Conservation (phyloP, 495 filamentous ascomycete species). For the Aeminium ludgeri region DNA sequence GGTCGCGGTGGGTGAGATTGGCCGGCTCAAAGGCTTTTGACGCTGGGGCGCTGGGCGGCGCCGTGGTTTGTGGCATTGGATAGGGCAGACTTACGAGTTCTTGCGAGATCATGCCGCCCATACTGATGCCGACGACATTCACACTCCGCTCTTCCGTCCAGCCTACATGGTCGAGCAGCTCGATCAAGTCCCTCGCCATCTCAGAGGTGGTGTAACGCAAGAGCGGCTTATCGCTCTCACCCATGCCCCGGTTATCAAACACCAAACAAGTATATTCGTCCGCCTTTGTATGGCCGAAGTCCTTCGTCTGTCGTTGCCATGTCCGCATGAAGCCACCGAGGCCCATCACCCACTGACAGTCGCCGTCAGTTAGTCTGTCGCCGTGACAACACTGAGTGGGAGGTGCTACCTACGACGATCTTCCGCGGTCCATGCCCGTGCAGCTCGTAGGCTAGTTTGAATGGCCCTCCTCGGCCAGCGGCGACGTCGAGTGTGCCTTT, state of each 20-base stretch:
- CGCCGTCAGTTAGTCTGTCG: no score
- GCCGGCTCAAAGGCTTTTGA: no score
- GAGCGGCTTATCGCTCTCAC: slow-evolving; percentile 55
- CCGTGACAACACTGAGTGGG: no score
- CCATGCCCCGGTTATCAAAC: slow-evolving; percentile 68
- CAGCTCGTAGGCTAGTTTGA: slow-evolving; percentile 58
- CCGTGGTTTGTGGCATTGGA: no score
- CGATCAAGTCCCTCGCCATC: slow-evolving; percentile 58
- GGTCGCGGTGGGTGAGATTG: no score
- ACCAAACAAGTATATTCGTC: slow-evolving; percentile 52
- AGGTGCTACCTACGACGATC: slow-evolving; percentile 48
- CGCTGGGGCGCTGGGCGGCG: no score
- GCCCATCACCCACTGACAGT: slow-evolving; percentile 31
- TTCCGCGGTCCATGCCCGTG: slow-evolving; percentile 57
- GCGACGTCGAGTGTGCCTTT: slow-evolving; percentile 46
- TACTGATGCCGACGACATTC: slow-evolving; percentile 56
- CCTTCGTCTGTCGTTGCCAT: slow-evolving; percentile 62
- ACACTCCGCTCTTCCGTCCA: slow-evolving; percentile 46
- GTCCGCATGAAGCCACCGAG: slow-evolving; percentile 26
- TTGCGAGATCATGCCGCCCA: slow-evolving; percentile 83
- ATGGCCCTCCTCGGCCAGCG: slow-evolving; percentile 45
- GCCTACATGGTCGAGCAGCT: slow-evolving; percentile 48
- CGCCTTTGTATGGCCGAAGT: slow-evolving; percentile 56
- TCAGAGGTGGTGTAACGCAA: slow-evolving; percentile 53
- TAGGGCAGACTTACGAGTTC: slow-evolving; percentile 46